These are phyloP conservation scores for Clonostachys solani DNA, from an alignment of 2,329 filamentous ascomycete species.

Conservation along the genomic window DNA sequence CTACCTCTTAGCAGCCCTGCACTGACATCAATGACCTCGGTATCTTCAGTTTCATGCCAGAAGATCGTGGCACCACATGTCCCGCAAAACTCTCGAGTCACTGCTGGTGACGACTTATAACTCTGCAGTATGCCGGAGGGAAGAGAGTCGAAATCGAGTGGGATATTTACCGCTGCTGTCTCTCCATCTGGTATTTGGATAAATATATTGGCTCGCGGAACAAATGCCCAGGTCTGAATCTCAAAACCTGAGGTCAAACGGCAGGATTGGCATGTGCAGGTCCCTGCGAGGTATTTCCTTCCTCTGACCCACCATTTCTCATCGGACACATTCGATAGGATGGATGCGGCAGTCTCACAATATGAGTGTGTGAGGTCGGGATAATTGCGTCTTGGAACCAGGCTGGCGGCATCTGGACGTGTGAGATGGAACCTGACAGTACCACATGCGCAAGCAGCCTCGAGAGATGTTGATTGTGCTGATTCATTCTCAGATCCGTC, in stretches of 20 bases:
- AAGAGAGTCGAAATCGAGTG: conserved; percentile 28
- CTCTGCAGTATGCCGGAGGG: conserved; percentile 39
- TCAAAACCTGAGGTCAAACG: conserved; percentile 57
- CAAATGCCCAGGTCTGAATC: conserved; percentile 62
- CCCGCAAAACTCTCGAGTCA: conserved; percentile 38
- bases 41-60: conserved; percentile 46
- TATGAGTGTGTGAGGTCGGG: conserved; percentile 50
- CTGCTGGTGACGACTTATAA: conserved; percentile 30
- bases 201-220: conserved; percentile 54
- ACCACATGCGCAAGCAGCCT: conserved; percentile 21
- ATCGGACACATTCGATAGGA: conserved; percentile 35
- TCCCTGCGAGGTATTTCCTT: conserved; percentile 53
- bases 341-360: conserved; percentile 21
- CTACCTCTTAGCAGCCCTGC: conserved; percentile 48
- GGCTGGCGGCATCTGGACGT: conserved; percentile 43
- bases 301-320: conserved; percentile 58
- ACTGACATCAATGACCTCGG: conserved; percentile 59
- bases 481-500: not conserved
- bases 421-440: conserved; percentile 53
- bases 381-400: conserved; percentile 38
- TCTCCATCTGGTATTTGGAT: conserved; percentile 20
- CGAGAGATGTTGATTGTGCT: conserved; percentile 3
- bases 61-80: conserved; percentile 40
- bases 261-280: conserved; percentile 60
- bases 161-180: not conserved